Conservation (phyloP, 495 filamentous ascomycete species). For the Xylaria flabelliformis region DNA sequence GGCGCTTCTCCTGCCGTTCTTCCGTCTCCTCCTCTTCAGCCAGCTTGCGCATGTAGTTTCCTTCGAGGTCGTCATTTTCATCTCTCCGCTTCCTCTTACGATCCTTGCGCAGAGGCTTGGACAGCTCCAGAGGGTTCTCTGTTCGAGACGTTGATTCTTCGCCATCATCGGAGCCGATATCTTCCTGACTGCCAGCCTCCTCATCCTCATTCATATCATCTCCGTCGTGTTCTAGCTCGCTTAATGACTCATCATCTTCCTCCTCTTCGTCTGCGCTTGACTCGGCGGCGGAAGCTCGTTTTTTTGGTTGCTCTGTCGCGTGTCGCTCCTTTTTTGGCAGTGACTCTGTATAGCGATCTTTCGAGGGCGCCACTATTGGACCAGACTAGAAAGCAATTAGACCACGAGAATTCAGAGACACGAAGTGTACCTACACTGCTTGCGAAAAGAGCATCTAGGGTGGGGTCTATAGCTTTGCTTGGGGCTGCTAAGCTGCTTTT, state of each 20-base stretch:
- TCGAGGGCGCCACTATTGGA: conserved; percentile 65
- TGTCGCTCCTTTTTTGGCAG: conserved; percentile 42
- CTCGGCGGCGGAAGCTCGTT: conserved; percentile 41
- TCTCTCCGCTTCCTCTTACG: conserved; percentile 79
- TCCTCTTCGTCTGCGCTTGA: conserved; percentile 38
- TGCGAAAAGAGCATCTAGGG: conserved; percentile 79
- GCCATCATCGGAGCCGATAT: conserved; percentile 37
- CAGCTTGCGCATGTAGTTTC: conserved; percentile 78
- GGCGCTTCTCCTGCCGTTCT: conserved; percentile 52
- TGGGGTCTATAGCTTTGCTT: conserved; percentile 70
- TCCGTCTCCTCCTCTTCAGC: conserved; percentile 56
- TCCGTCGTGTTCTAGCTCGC: conserved; percentile 51
- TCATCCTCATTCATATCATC: conserved; percentile 45
- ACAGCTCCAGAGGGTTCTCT: conserved; percentile 30
- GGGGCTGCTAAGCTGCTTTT: conserved; percentile 45
- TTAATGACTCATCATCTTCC: conserved; percentile 49
- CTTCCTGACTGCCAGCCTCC: conserved; percentile 50
- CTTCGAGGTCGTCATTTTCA: conserved; percentile 79
- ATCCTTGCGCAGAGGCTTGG: conserved; percentile 45
- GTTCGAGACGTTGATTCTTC: conserved; percentile 43
- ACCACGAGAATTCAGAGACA: not conserved
- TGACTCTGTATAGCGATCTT: conserved; percentile 54
- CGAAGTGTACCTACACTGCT: conserved; percentile 67
- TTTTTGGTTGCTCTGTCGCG: conserved; percentile 32
- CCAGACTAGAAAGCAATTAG: conserved; percentile 62